A percentile compares a stretch with the other conserved stretches of the same genome.
Evolutionary conservation across 192 early-diverging fungal genomes (phyloP).

Genomic region (Coemansia sp.): DNA sequence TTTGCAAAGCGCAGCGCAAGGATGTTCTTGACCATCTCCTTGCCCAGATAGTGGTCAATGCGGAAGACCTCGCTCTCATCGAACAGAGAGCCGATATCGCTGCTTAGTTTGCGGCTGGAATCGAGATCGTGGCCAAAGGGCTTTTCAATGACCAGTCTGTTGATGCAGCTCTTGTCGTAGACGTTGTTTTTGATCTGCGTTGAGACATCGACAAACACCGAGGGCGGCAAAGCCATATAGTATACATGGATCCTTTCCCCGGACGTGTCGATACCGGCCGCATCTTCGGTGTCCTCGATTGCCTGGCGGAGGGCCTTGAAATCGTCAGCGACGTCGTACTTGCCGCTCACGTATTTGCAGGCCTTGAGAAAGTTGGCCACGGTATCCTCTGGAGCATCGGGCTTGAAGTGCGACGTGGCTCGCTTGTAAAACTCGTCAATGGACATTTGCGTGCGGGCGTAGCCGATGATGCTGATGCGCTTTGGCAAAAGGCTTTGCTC

Average conservation of each 20-base stretch:
- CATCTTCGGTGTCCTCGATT: constrained; percentile 60
- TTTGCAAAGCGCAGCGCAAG: constrained; percentile 91
- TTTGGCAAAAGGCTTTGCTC: constrained; percentile 76
- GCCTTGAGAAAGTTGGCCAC: constrained; percentile 65
- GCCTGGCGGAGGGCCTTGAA: constrained; percentile 67
- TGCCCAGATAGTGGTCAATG: constrained; percentile 97
- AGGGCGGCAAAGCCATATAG: constrained; percentile 94
- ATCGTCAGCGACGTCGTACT: constrained; percentile 75
- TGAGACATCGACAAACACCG: constrained; percentile 85
- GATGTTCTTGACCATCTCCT: constrained; percentile 98
- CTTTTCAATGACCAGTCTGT: constrained; percentile 92
- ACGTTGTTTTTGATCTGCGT: constrained; percentile 66
- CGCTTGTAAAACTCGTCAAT: constrained; percentile 73
- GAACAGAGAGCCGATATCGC: constrained; percentile 70
- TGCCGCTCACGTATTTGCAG: constrained; percentile 78
- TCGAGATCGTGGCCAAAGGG: constrained; percentile 92
- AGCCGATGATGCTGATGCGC: constrained; percentile 80
- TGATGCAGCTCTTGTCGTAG: constrained; percentile 62
- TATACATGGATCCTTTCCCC: constrained; percentile 62
- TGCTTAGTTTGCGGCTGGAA: constrained; percentile 66
- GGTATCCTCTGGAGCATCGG: constrained; percentile 18
- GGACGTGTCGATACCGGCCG: background rate
- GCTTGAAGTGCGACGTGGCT: constrained; percentile 59
- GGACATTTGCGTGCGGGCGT: constrained; percentile 83
- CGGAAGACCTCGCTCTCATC: constrained; percentile 90